Evolutionary conservation across 2,329 filamentous ascomycete genomes (phyloP).

Genomic region (Daldinia eschscholtzii): DNA sequence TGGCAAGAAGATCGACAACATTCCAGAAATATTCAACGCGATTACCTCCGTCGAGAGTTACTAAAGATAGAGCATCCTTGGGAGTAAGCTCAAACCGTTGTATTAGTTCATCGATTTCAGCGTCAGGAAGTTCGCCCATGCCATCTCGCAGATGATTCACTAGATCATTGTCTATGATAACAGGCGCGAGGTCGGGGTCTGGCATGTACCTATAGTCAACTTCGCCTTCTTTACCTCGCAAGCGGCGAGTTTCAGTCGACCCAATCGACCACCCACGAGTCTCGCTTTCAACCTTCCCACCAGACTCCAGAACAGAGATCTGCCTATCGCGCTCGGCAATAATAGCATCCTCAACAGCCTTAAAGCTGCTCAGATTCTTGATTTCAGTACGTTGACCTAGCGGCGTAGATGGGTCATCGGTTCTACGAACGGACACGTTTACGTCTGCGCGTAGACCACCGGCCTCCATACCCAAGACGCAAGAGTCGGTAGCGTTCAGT

Average conservation of each 20-base stretch:
- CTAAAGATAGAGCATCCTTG: constrained; percentile 86
- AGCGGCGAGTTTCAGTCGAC: constrained; percentile 80
- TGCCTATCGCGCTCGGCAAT: constrained; percentile 91
- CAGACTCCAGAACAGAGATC: constrained; percentile 81
- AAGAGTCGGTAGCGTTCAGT: constrained; percentile 83
- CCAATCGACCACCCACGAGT: constrained; percentile 94
- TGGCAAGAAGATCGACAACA: constrained; percentile 64
- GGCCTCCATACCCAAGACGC: constrained; percentile 91
- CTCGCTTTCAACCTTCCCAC: constrained; percentile 82
- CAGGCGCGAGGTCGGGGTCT: constrained; percentile 87
- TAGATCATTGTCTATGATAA: constrained; percentile 79
- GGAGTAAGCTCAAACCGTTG: constrained; percentile 74
- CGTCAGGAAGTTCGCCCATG: constrained; percentile 79
- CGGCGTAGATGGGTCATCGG: constrained; percentile 56
- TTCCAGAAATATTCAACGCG: constrained; percentile 85
- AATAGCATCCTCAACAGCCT: constrained; percentile 94
- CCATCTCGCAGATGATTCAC: constrained; percentile 71
- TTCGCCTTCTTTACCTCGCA: constrained; percentile 95
- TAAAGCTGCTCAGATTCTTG: constrained; percentile 96
- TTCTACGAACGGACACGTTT: constrained; percentile 86
- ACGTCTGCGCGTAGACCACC: constrained; percentile 93
- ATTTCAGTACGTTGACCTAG: constrained; percentile 94
- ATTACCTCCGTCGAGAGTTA: constrained; percentile 81
- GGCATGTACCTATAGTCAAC: constrained; percentile 99
- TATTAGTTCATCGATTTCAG: constrained; percentile 73